Evolutionary conservation across 495 filamentous ascomycete species (phyloP).

Genomic region (Delitschia confertaspora): DNA sequence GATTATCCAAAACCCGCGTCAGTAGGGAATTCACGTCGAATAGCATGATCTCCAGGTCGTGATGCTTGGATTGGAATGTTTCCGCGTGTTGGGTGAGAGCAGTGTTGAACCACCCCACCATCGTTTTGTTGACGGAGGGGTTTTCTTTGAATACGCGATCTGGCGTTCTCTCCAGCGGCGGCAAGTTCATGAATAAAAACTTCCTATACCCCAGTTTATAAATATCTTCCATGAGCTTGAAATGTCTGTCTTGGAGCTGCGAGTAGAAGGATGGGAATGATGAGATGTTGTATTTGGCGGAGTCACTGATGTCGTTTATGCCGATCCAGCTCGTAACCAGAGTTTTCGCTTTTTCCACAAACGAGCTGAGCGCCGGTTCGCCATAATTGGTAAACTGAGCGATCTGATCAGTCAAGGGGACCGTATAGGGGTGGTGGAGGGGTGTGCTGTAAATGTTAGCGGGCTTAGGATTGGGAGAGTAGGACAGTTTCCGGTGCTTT

Average conservation of each 20-base stretch:
- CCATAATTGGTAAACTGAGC: conserved; percentile 6
- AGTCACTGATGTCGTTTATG: conserved; percentile 28
- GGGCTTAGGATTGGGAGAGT: too few relatives aligned
- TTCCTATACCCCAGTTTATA: conserved; percentile 40
- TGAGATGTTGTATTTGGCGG: conserved; percentile 9
- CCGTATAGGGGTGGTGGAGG: too few relatives aligned
- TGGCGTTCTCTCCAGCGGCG: conserved; percentile 41
- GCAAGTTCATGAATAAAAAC: conserved; percentile 46
- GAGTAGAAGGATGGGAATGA: conserved; percentile 34
- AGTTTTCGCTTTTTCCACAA: conserved; percentile 3
- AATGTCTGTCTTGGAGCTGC: conserved; percentile 31
- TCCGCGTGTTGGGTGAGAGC: conserved; percentile 31
- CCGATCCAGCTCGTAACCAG: conserved; percentile 11
- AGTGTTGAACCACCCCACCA: conserved; percentile 39
- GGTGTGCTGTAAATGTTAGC: too few relatives aligned
- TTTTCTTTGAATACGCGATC: conserved; percentile 29
- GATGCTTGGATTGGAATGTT: conserved; percentile 23
- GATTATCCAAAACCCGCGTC: conserved; percentile 39
- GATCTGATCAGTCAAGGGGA: conserved; percentile 3
- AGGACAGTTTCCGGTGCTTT: too few relatives aligned
- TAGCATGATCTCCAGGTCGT: conserved; percentile 33
- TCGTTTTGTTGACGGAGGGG: conserved; percentile 41
- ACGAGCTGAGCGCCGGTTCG: not conserved
- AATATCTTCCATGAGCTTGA: conserved; percentile 35
- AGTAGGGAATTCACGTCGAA: conserved; percentile 42